Base-by-base conservation (phyloP, 495 filamentous ascomycete species). In the Penicillium malachiteum region DNA sequence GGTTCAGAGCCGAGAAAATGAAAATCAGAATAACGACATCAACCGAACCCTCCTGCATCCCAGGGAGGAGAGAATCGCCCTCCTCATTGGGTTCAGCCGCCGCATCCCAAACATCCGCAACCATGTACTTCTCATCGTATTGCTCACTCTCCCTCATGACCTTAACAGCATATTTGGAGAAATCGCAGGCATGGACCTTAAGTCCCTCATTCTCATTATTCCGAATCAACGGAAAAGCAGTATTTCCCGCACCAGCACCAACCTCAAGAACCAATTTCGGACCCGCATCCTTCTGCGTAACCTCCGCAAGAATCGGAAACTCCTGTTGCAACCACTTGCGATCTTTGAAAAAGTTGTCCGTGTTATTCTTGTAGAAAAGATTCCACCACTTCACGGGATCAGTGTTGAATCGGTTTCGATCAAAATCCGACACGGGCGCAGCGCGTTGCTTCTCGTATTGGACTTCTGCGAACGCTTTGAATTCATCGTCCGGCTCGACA, bases 351-450 rank as follows among this genome's bases (percentile, higher is more conserved):
- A 98, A 98, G 68, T 97, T 96, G 50, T 84, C 80, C 6, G 86
- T 88, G 73, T 98, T 97, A 72, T 96, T 92, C 68, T 88, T 87
- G 76, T 98, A 98, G 76, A 98, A 98, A 40, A 85, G 77, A 63
- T 97, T 90, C 93, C 93, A 97, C 89, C 91, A 97, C 70, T 89
- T 96, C 9, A 87, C 91, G 5, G 94, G 94, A 54, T 94, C 84
- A 31, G 75, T 72, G 70, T 96, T 97, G 82, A 97, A 96, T 49
- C 90, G 87, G 45, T 71, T 77, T 62, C 87, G 87, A 71, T 97
- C 92, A 73, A 90, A 96, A 32, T 93, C 89, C 11, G 84, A 89
- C 30, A 94, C 93, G 35, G 90, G 93, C 46, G 86, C 76, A 59
- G 84, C 81, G 51, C 91, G 84, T 77, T 98, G 94, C 69, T 84